Evolutionary conservation across 1,284 basidiomycete species (phyloP).

Genomic region (Malassezia obtusa): DNA sequence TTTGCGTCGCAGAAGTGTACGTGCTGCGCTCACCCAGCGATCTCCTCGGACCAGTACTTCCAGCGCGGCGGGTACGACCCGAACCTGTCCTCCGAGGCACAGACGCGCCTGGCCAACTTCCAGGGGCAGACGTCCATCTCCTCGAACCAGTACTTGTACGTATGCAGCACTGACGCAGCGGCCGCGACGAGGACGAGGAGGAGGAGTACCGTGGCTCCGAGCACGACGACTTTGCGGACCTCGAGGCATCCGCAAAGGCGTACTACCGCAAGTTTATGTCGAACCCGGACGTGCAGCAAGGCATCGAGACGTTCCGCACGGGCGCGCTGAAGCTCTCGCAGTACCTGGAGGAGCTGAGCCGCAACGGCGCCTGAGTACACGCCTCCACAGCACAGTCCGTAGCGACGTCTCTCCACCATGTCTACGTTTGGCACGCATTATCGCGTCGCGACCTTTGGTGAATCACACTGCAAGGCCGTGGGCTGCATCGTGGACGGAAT

Average conservation of each 20-base stretch:
- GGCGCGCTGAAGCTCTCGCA: constrained; percentile 45
- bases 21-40: constrained; percentile 22
- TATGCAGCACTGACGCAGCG: constrained; percentile 50
- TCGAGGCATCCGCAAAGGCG: constrained; percentile 40
- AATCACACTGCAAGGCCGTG: constrained; percentile 92
- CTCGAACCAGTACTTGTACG: constrained; percentile 55
- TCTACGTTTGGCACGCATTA: constrained; percentile 83
- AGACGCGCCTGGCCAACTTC: constrained; percentile 72
- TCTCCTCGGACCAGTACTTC: constrained; percentile 97
- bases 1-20: constrained; percentile 75
- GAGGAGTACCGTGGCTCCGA: constrained; percentile 16
- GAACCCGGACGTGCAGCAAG: constrained; percentile 46
- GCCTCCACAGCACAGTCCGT: constrained; percentile 11
- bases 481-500: constrained; percentile 96
- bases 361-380: constrained; percentile 30
- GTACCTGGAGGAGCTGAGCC: constrained; percentile 45
- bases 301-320: constrained; percentile 41
- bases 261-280: constrained; percentile 46
- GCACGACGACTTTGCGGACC: constrained; percentile 33
- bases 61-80: constrained; percentile 81
- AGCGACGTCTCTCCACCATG: constrained; percentile 54
- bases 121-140: constrained; percentile 87
- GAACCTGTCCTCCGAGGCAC: constrained; percentile 62
- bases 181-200: constrained; percentile 74
- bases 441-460: constrained; percentile 93